Percentiles rank a stretch among this genome's conserved stretches.
Conservation (phyloP, 345 rosid species). For the Hibiscus mutabilis region DNA sequence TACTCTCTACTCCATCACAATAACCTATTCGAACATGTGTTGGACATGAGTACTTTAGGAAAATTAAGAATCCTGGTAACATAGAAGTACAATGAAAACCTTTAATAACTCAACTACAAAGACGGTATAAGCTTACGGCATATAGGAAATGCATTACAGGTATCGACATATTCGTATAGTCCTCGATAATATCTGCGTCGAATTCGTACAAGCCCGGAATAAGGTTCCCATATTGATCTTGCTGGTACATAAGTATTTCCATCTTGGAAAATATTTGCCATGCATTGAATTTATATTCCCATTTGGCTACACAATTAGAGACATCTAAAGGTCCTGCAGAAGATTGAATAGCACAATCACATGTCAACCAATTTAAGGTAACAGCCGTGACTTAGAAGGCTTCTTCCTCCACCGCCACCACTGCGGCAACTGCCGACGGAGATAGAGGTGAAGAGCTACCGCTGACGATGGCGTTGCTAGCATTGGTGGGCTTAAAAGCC, state of each 20-base stretch:
- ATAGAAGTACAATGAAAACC: no score
- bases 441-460: no score
- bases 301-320: slow-evolving; percentile 48
- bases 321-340: slow-evolving; percentile 54
- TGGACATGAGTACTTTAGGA: not conserved
- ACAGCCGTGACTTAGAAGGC: no score
- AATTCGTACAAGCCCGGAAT: slow-evolving; percentile 54
- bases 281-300: slow-evolving; percentile 47
- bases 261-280: slow-evolving; percentile 88
- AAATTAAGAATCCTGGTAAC: not conserved
- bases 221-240: slow-evolving; percentile 64
- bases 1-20: slow-evolving; percentile 57
- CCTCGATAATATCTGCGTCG: slow-evolving; percentile 66
- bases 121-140: slow-evolving; percentile 63
- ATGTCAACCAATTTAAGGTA: no score
- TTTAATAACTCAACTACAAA: slow-evolving; percentile 42
- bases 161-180: slow-evolving; percentile 57
- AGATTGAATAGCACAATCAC: no score
- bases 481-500: no score
- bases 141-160: slow-evolving; percentile 63
- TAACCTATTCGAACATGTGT: slow-evolving; percentile 43
- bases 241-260: slow-evolving; percentile 64
- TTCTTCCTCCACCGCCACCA: no score
- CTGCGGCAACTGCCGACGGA: no score
- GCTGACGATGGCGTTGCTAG: no score